phyloP scores from a whole-genome alignment of 2,329 filamentous ascomycete genomes.

The Septoria linicola region DNA sequence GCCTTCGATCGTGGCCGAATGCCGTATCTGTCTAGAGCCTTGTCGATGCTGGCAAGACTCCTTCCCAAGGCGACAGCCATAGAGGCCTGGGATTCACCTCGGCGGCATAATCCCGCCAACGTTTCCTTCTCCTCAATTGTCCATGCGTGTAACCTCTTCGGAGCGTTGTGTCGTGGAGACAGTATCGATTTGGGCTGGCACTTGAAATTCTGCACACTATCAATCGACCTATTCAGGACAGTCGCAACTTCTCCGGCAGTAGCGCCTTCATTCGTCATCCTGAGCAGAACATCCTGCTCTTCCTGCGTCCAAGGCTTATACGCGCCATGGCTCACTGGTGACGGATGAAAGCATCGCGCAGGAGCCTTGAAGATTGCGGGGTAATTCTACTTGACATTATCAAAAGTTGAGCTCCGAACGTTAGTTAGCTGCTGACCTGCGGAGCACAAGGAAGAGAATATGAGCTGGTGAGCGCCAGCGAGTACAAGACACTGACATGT shows the following conservation, averaged over 20 bases:
- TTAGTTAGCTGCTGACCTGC: too few species aligned
- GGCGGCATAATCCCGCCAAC: too few species aligned
- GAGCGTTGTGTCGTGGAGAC: neutral
- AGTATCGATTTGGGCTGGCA: neutral
- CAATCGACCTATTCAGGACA: neutral
- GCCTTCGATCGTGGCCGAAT: too few species aligned
- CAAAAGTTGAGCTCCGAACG: too few species aligned
- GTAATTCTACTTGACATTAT: neutral
- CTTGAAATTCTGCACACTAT: neutral
- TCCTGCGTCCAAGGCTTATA: neutral
- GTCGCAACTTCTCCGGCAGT: neutral
- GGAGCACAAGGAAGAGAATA: too few species aligned
- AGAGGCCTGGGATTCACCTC: too few species aligned
- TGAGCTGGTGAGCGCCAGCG: too few species aligned
- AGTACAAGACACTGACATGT: too few species aligned
- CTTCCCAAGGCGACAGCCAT: too few species aligned
- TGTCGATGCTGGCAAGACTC: too few species aligned
- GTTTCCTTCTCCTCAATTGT: too few species aligned
- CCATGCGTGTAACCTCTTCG: neutral
- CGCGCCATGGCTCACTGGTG: neutral
- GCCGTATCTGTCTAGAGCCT: too few species aligned
- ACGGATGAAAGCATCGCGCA: neutral
- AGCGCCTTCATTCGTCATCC: neutral
- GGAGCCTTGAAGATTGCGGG: neutral
- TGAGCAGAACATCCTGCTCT: neutral